phyloP scores from a whole-genome alignment of 2,329 filamentous ascomycete genomes.

The Sordariomycetes sp. region DNA sequence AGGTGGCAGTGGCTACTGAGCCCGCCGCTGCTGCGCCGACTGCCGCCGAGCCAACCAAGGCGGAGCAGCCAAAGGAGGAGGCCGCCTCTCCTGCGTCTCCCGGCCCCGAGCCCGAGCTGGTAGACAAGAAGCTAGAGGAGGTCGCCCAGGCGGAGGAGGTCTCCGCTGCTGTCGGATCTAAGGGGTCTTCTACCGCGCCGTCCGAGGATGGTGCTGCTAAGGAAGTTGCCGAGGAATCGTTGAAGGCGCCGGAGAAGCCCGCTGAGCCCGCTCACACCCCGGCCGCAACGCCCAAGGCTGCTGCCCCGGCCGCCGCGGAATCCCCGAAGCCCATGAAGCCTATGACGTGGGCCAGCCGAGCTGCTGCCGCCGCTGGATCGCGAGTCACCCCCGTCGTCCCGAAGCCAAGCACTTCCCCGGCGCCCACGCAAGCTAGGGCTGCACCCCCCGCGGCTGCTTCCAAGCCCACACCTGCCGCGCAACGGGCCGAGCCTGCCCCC shows the following conservation, averaged over 20 bases:
- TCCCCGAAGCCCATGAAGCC: constrained; percentile 45
- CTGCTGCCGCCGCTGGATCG: constrained; percentile 46
- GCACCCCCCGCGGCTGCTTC: constrained; percentile 33
- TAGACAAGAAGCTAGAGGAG: constrained; percentile 71
- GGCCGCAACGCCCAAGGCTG: constrained; percentile 25
- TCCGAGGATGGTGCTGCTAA: constrained; percentile 39
- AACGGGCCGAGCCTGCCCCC: constrained; percentile 20
- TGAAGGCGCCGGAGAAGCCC: constrained; percentile 54
- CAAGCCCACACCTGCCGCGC: constrained; percentile 19
- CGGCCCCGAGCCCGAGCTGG: constrained; percentile 35
- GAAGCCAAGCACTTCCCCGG: constrained; percentile 43
- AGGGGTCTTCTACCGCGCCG: constrained; percentile 20
- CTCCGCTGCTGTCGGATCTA: constrained; percentile 15
- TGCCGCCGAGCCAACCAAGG: constrained; percentile 18
- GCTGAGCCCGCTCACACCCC: constrained; percentile 50
- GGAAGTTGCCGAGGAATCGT: constrained; percentile 44
- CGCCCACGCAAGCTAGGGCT: constrained; percentile 26
- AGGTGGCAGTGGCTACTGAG: constrained; percentile 34
- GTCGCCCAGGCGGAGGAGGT: constrained; percentile 21
- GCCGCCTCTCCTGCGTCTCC: constrained; percentile 2
- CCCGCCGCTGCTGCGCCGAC: constrained; percentile 13
- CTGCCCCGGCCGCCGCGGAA: constrained; percentile 32
- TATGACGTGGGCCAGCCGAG: constrained; percentile 66
- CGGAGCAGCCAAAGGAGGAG: constrained; percentile 14
- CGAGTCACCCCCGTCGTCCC: constrained; percentile 30